Evolutionary conservation across 208 protist species (phyloP).

Genomic region (Acanthamoeba sp.): DNA sequence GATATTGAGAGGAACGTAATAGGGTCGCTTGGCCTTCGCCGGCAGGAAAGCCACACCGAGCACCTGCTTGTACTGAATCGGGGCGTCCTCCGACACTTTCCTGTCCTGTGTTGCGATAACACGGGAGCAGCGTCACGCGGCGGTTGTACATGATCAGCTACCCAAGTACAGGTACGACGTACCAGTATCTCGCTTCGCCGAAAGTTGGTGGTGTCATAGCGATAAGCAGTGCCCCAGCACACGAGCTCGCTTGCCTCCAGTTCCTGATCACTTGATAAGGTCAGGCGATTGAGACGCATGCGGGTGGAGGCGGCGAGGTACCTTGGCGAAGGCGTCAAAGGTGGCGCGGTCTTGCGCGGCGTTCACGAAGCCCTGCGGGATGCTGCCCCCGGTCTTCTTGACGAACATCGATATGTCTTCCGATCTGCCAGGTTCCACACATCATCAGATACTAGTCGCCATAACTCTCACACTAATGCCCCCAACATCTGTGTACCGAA

Average conservation of each 20-base stretch:
- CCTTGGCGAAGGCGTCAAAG: neutral
- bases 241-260: slow-evolving; percentile 39
- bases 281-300: too few relatives aligned
- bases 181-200: slow-evolving; percentile 38
- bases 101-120: neutral
- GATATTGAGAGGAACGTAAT: neutral
- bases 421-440: too few relatives aligned
- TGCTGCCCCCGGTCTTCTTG: slow-evolving; percentile 44
- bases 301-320: neutral
- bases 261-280: too few relatives aligned
- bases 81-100: slow-evolving; percentile 51
- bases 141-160: too few relatives aligned
- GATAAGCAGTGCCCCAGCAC: slow-evolving; percentile 33
- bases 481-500: neutral
- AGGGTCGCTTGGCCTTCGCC: slow-evolving; percentile 37
- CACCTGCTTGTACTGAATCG: slow-evolving; percentile 52
- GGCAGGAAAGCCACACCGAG: slow-evolving; percentile 31
- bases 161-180: neutral
- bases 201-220: slow-evolving; percentile 64
- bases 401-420: slow-evolving; percentile 30
- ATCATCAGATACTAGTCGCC: neutral
- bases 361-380: slow-evolving; percentile 7
- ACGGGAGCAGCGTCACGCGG: neutral
- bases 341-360: slow-evolving; percentile 10
- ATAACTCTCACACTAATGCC: too few relatives aligned